Conservation (phyloP, 352 stramenopile genomes). For the Pythium utonaiense region DNA sequence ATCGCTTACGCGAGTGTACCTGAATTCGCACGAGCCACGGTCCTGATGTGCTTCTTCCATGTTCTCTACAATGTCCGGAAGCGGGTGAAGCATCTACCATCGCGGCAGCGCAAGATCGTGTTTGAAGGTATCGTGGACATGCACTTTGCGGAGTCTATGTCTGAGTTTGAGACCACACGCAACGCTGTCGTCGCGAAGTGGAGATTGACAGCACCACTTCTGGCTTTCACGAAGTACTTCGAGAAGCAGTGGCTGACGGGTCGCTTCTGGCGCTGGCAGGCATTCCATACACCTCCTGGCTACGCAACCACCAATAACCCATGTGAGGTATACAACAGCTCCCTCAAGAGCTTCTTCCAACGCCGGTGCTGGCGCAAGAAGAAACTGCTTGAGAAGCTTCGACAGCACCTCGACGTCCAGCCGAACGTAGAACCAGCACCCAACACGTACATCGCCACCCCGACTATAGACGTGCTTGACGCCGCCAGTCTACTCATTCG, state of each 20-base stretch:
- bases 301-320: conserved; percentile 9
- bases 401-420: conserved; percentile 1
- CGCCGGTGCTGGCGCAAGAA: background rate
- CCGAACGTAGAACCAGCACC: background rate
- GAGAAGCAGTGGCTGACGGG: conserved; percentile 2
- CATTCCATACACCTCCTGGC: background rate
- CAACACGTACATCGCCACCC: background rate
- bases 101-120: background rate
- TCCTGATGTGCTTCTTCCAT: conserved; percentile 11
- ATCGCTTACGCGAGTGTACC: background rate
- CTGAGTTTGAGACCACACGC: background rate
- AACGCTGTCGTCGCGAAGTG: background rate
- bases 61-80: conserved; percentile 8
- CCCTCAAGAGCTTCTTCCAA: conserved; percentile 6
- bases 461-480: background rate
- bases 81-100: background rate
- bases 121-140: conserved; percentile 5
- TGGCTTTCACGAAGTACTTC: background rate
- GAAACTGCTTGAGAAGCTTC: background rate
- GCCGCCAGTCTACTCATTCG: background rate
- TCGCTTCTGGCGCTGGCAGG: conserved; percentile 1
- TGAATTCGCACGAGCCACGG: background rate
- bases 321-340: conserved; percentile 6
- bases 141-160: conserved; percentile 1
- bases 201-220: background rate